Evolutionary conservation across 495 filamentous ascomycete species (phyloP), one percentile per base, ranked within the genome.

Genomic region (Trichocladium antarcticum): DNA sequence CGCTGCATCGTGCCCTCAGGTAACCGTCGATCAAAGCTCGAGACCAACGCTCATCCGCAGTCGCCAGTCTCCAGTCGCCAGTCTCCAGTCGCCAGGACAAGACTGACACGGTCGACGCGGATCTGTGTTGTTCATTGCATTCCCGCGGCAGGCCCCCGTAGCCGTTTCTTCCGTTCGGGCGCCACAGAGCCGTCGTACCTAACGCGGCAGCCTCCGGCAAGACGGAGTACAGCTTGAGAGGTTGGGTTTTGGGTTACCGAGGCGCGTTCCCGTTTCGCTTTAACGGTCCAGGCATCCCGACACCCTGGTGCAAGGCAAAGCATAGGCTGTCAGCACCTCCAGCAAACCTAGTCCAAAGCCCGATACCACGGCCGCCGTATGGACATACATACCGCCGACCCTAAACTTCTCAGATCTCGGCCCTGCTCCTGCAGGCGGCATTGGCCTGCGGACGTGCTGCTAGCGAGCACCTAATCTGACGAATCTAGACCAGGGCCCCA

Each of bases 401-500:
- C 37, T 24, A 41, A 21, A 32, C 50, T 50, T 56, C 46, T 58
- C 51, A 63, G 54, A 57, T 63, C 62, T 61, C 51, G 51, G 55
- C 42, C 38, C 32, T 57, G 29, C 48, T 54, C 9, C 42, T 51
- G 49, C 51, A 45, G 45, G 34, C 54, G 29, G 46, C 53, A 41
- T 11, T 35, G 47, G 12, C 58, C 47, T 63, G 58, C 45, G 55
- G 49, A 44, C 47, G 57, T 56, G 48, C 37, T 45, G 48, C 5
- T 53, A 50, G 51, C 50, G 42, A 39, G 49, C 49, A 45, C 45
- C 41, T 28, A 49, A 47, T 47, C 49, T 58, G 53, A 57, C 62
- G 53, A 65, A 63, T 65, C 58, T 46, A 65, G 59, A 58, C 53
- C 56, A 10, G 12, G 31, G 31, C 31, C 11, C 56, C 56, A 51